Base-by-base conservation (phyloP, 495 filamentous ascomycete genomes). In the Platismatia glauca region DNA sequence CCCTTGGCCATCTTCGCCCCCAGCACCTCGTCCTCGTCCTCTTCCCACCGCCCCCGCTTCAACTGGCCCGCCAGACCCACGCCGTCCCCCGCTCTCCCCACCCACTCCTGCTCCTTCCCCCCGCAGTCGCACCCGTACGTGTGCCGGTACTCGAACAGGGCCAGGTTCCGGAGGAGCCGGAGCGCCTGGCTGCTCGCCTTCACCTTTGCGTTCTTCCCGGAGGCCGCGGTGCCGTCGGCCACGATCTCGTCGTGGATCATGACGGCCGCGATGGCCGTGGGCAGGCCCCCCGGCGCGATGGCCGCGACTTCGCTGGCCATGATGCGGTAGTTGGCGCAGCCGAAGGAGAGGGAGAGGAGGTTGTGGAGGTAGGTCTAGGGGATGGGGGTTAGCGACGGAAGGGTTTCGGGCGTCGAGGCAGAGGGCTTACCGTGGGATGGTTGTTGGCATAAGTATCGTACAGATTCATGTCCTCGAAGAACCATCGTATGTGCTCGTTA, bases 371-470 rank as follows among this genome's bases (percentile, higher is more conserved):
- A 80, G 0, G 82, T 86, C 81, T 83, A 31, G 8, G 0, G 2
- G 9, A 24, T 39, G 33, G n/a, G 7, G 5, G 48, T 52, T 27
- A 52, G 48, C 24, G 31, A 29, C 7, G 55, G 20, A 65, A 43
- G 58, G 33, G 18, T 35, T 62, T 33, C 67, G 44, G 27, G 43
- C 55, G 18, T 22, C 5, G 56, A 20, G 20, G 39, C 0, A 35
- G 34, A 18, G n/a, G 12, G 55, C 71, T 72, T 72, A 83, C 81
- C 7, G 77, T 89, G 2, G 94, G 93, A 65, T 97, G 92, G 24
- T 89, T 89, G 70, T 89, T 91, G 3, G 94, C 94, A 71, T 88
- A 96, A 0, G 83, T 85, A 72, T 96, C 91, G 70, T 96, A 96
- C 37, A 95, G 78, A 15, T 78, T 73, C 87, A 97, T 96, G 72